phyloP scores from a whole-genome alignment of 768 basidiomycete genomes.

The Aureoboletus auriporus region DNA sequence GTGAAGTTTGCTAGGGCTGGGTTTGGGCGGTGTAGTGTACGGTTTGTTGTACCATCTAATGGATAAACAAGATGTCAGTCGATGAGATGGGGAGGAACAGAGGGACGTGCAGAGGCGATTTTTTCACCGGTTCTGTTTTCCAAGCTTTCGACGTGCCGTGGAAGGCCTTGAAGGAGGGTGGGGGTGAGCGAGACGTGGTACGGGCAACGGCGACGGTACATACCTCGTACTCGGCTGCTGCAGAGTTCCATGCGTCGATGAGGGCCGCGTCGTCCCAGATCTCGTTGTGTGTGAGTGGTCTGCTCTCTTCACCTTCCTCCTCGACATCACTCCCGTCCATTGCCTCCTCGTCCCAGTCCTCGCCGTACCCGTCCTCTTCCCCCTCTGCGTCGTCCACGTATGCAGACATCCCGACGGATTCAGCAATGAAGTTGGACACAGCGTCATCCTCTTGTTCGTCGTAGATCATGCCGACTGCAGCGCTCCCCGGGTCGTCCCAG shows the following conservation, averaged over 20 bases:
- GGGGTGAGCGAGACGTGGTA: neutral
- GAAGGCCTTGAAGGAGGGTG: slow-evolving; percentile 38
- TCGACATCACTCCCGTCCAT: slow-evolving; percentile 21
- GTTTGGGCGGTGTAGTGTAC: slow-evolving; percentile 12
- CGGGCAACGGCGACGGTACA: no score
- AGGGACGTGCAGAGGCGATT: slow-evolving; percentile 62
- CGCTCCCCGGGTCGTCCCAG: slow-evolving; percentile 39
- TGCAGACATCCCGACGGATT: slow-evolving; percentile 1
- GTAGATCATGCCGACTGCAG: slow-evolving; percentile 27
- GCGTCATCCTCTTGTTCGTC: slow-evolving; percentile 21
- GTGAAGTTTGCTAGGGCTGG: slow-evolving; percentile 5
- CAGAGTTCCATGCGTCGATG: slow-evolving; percentile 81
- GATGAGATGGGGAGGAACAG: neutral
- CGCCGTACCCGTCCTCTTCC: slow-evolving; percentile 25
- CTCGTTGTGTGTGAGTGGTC: slow-evolving; percentile 65
- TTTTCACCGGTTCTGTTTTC: slow-evolving; percentile 67
- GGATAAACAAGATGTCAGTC: neutral
- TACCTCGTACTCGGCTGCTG: slow-evolving; percentile 76
- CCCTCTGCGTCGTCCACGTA: neutral
- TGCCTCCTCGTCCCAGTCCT: slow-evolving; percentile 8
- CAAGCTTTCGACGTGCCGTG: slow-evolving; percentile 67
- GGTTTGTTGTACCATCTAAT: slow-evolving; percentile 79
- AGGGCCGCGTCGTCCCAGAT: slow-evolving; percentile 87
- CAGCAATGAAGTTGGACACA: neutral
- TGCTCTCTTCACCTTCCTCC: slow-evolving; percentile 48